Evolutionary conservation across 768 basidiomycete species (phyloP).

Genomic region (Lyophyllum decastes): DNA sequence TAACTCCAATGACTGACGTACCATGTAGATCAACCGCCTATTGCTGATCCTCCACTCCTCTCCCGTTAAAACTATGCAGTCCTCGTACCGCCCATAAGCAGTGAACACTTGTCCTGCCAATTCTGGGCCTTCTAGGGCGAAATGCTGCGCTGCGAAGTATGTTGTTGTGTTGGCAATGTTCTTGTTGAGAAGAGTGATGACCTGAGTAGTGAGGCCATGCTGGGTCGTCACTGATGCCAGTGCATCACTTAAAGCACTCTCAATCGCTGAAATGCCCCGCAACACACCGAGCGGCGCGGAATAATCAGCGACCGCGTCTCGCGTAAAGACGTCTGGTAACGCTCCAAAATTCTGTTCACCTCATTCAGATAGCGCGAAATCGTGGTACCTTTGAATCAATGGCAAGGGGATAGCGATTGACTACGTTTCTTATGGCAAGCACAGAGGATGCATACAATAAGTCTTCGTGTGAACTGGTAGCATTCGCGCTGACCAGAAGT

Average conservation of each 20-base stretch:
- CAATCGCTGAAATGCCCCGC: not conserved
- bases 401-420: slow-evolving; percentile 4
- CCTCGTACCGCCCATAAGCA: slow-evolving; percentile 2
- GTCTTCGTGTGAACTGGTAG: not conserved
- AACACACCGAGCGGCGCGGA: not conserved
- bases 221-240: not conserved
- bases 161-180: not conserved
- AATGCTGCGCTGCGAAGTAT: slow-evolving; percentile 1
- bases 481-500: not conserved
- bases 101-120: not conserved
- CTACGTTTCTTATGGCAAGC: not conserved
- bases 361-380: too few species aligned
- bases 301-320: not conserved
- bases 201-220: not conserved
- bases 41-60: not conserved
- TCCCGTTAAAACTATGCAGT: not conserved
- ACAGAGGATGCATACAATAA: not conserved
- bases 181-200: not conserved
- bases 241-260: not conserved
- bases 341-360: not conserved
- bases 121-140: not conserved
- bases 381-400: slow-evolving; percentile 1
- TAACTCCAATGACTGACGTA: not conserved
- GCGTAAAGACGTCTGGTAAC: not conserved
- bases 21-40: not conserved